These are phyloP conservation scores for Candida sphagnicola DNA, from an alignment of 805 yeast species.

Conservation along the genomic window DNA sequence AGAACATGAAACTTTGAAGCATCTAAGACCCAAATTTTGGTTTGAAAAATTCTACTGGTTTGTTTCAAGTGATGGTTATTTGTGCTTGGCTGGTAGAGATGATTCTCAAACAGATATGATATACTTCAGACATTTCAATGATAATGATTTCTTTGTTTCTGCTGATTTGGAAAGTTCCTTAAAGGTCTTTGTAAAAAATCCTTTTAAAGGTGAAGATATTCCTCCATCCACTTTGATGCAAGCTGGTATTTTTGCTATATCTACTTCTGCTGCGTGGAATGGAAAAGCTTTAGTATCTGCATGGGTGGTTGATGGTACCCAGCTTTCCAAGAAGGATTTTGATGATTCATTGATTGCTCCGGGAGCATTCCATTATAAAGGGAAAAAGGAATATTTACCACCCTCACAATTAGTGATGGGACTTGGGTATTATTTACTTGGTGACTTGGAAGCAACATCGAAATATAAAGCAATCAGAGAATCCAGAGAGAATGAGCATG, in stretches of 20 bases:
- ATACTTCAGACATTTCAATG: slow-evolving; percentile 70
- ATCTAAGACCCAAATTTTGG: slow-evolving; percentile 73
- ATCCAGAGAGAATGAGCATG: slow-evolving; percentile 33
- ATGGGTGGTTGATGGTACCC: slow-evolving; percentile 74
- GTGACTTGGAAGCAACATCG: slow-evolving; percentile 52
- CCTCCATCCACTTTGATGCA: slow-evolving; percentile 88
- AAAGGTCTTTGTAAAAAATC: slow-evolving; percentile 79
- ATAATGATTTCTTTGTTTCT: slow-evolving; percentile 66
- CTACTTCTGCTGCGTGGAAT: slow-evolving; percentile 88
- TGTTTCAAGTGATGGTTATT: slow-evolving; percentile 81
- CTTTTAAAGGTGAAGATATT: slow-evolving; percentile 60
- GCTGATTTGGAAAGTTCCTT: slow-evolving; percentile 73
- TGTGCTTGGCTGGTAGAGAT: slow-evolving; percentile 86
- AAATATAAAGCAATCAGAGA: slow-evolving; percentile 23
- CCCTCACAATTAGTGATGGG: slow-evolving; percentile 91
- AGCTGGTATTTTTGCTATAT: slow-evolving; percentile 82
- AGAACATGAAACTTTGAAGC: slow-evolving; percentile 48
- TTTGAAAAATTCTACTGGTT: slow-evolving; percentile 96
- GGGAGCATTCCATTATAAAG: slow-evolving; percentile 56
- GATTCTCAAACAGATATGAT: slow-evolving; percentile 74
- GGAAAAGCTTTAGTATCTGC: slow-evolving; percentile 77
- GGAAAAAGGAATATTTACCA: slow-evolving; percentile 58
- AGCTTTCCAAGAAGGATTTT: slow-evolving; percentile 66
- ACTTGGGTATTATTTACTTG: slow-evolving; percentile 72
- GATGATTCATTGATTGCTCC: slow-evolving; percentile 56